Conservation (phyloP, 2,329 filamentous ascomycete genomes). For the Leptographium lundbergii region DNA sequence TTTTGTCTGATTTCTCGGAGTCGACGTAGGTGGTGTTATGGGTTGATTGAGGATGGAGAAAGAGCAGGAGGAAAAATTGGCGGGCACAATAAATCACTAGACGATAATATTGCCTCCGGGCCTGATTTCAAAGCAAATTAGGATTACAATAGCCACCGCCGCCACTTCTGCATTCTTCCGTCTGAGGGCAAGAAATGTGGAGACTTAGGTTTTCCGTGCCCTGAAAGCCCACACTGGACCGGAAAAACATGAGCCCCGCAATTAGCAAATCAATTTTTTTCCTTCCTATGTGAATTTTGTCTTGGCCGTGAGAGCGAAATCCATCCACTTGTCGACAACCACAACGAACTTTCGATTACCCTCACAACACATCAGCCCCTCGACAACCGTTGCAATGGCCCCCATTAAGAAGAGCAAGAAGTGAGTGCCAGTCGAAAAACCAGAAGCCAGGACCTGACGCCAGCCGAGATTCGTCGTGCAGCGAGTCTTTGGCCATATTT, state of each 20-base stretch:
- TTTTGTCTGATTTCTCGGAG: slow-evolving; percentile 54
- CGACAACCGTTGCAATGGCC: slow-evolving; percentile 42
- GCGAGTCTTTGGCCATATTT: background rate
- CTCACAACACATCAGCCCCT: background rate
- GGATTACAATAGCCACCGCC: slow-evolving; percentile 1
- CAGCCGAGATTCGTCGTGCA: no score
- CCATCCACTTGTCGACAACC: background rate
- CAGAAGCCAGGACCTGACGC: no score
- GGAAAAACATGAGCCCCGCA: slow-evolving; percentile 9
- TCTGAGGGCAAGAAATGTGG: slow-evolving; percentile 17
- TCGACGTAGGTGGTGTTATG: slow-evolving; percentile 10
- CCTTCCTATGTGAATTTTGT: background rate
- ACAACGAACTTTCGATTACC: background rate
- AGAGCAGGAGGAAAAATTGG: slow-evolving; percentile 10
- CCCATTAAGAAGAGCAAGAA: slow-evolving; percentile 52
- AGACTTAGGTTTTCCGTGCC: slow-evolving; percentile 23
- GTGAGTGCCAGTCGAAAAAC: slow-evolving; percentile 5
- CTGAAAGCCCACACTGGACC: slow-evolving; percentile 2
- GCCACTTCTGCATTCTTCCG: slow-evolving; percentile 9
- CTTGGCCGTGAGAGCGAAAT: background rate
- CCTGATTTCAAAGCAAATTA: slow-evolving; percentile 43
- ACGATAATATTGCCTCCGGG: slow-evolving; percentile 10
- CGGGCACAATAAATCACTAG: background rate
- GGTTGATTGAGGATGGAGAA: slow-evolving; percentile 24
- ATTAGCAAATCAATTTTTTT: background rate